Evolutionary conservation across 78 protist genomes (phyloP).

Genomic region (Anaeramoeba ignava): DNA sequence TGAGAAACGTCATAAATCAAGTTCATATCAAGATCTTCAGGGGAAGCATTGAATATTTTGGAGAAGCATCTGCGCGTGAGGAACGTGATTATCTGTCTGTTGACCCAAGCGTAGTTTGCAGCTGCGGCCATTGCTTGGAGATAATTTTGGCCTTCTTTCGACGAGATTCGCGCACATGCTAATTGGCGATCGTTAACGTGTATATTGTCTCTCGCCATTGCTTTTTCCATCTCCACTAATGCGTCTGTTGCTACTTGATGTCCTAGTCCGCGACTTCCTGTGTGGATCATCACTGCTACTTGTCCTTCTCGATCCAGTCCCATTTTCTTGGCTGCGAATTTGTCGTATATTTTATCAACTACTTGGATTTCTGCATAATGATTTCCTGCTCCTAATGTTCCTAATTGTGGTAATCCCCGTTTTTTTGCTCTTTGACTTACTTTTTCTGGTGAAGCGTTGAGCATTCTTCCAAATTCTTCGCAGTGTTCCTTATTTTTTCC

Average conservation of each 20-base stretch:
- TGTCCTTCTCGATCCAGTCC: slow-evolving; percentile 67
- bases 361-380: slow-evolving; percentile 75
- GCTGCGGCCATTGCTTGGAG: slow-evolving; percentile 78
- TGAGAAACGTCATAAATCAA: slow-evolving; percentile 86
- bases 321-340: slow-evolving; percentile 63
- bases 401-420: slow-evolving; percentile 74
- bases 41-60: slow-evolving; percentile 36
- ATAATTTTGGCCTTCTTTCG: slow-evolving; percentile 40
- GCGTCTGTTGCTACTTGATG: slow-evolving; percentile 91
- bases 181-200: slow-evolving; percentile 42
- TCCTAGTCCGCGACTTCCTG: slow-evolving; percentile 85
- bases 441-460: slow-evolving; percentile 47
- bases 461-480: slow-evolving; percentile 84
- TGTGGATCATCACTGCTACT: slow-evolving; percentile 69
- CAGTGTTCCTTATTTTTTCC: slow-evolving; percentile 89
- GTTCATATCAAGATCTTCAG: slow-evolving; percentile 83
- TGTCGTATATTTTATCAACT: slow-evolving; percentile 80
- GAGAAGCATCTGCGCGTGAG: slow-evolving; percentile 33
- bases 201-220: slow-evolving; percentile 59
- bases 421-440: slow-evolving; percentile 70
- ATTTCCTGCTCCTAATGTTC: slow-evolving; percentile 73
- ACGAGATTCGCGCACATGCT: slow-evolving; percentile 26
- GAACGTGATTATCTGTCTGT: slow-evolving; percentile 73
- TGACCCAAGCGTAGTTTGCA: slow-evolving; percentile 86
- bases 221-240: slow-evolving; percentile 65